Base-by-base conservation (phyloP, 2,329 filamentous ascomycete species). In the Colletotrichum lini region DNA sequence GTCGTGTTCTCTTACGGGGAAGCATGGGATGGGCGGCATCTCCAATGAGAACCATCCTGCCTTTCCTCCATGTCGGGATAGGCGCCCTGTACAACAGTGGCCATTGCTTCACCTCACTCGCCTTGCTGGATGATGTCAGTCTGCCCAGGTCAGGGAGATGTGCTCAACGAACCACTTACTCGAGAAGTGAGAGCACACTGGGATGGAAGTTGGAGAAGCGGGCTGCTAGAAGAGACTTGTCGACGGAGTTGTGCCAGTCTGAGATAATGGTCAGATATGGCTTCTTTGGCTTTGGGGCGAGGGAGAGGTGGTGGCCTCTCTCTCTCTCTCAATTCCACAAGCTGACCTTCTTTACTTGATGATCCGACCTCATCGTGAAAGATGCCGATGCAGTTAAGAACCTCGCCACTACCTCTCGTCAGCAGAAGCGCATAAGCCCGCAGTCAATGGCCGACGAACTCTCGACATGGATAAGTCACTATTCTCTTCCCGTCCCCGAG, bases 11-110 rank as follows among this genome's bases (percentile, higher is more conserved):
- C 78, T 57, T 70, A 82, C 80, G 80, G 1, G 81, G 81, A 13
- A 83, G 77, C 79, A 82, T 82, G 0, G 81, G 80, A 65, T 83
- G 81, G 0, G 81, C 81, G 0, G 82, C 79, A 53, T 83, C 82
- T 7, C 82, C 82, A 16, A 78, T 77, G 2, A 83, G 75, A 2
- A 78, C 73, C 67, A 82, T 70, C 8, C 75, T 75, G 0, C 75
- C 80, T 45, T 77, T 79, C 16, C 72, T 75, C 81, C 80, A 83
- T 0, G 69, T 78, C 1, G 76, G 64, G 2, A 83, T 73, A 0
- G 81, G 81, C 1, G 73, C 70, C 21, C 81, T 78, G 57, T 80
- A 82, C 0, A 82, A 76, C 4, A 83, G 69, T 1, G 80, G 79
- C 79, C 80, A 83, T 30, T 76, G 76, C 70, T 78, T 81, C 2